A percentile compares a stretch with the other conserved stretches of the same genome.
These are phyloP conservation scores for Arxiozyma bovina DNA, from an alignment of 1,139 yeast genomes.

Conservation along the genomic window DNA sequence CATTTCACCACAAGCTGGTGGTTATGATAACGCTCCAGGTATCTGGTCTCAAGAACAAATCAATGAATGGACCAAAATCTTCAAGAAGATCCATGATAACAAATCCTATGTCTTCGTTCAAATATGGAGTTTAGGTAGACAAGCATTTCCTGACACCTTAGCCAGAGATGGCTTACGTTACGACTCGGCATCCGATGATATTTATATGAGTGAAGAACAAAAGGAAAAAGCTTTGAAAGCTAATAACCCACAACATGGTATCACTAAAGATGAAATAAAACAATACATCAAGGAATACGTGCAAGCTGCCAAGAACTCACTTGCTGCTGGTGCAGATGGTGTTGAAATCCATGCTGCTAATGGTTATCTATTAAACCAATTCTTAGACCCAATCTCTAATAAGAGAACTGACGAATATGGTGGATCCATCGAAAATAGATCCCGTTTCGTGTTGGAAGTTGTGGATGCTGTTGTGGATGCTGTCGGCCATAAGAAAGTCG, in stretches of 20 bases:
- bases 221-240: slow-evolving; percentile 28
- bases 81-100: slow-evolving; percentile 44
- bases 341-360: slow-evolving; percentile 61
- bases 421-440: slow-evolving; percentile 56
- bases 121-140: slow-evolving; percentile 54
- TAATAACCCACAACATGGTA: slow-evolving; percentile 28
- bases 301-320: slow-evolving; percentile 31
- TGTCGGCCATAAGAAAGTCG: slow-evolving; percentile 44
- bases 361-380: slow-evolving; percentile 58
- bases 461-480: slow-evolving; percentile 42
- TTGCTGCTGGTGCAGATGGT: slow-evolving; percentile 55
- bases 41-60: slow-evolving; percentile 41
- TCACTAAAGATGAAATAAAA: slow-evolving; percentile 33
- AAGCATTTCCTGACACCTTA: slow-evolving; percentile 37
- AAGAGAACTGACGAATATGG: slow-evolving; percentile 60
- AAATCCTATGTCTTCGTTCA: slow-evolving; percentile 45
- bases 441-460: slow-evolving; percentile 44
- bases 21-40: slow-evolving; percentile 41
- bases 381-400: slow-evolving; percentile 43
- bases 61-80: slow-evolving; percentile 43
- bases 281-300: slow-evolving; percentile 31
- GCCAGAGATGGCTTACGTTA: slow-evolving; percentile 33
- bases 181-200: slow-evolving; percentile 29
- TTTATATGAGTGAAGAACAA: slow-evolving; percentile 30
- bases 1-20: slow-evolving; percentile 18